Conservation (phyloP, 352 stramenopile genomes). For the Phytophthora uliginosa region DNA sequence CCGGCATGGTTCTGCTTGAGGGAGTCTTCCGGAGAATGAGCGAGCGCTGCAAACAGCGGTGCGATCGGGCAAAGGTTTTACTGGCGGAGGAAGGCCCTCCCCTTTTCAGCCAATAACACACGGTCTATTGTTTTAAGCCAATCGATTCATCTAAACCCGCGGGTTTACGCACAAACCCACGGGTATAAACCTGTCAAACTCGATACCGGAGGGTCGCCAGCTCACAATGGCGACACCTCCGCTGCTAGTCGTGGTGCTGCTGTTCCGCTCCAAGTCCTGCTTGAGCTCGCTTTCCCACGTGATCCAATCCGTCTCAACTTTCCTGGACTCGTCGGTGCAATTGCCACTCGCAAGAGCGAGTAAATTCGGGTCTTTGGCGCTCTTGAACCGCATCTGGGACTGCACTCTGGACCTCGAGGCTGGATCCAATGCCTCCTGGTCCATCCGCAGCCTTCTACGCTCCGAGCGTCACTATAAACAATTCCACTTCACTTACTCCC, state of each 20-base stretch:
- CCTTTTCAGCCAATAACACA: conserved; percentile 29
- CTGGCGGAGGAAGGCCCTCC: conserved; percentile 27
- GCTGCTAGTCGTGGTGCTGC: not conserved
- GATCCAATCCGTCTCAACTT: not conserved
- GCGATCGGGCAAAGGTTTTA: conserved; percentile 23
- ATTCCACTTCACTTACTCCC: not conserved
- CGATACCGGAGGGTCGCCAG: not conserved
- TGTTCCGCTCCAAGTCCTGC: not conserved
- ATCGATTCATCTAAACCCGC: not conserved
- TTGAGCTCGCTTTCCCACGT: not conserved
- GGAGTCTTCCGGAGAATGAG: conserved; percentile 54
- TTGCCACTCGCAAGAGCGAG: conserved; percentile 5
- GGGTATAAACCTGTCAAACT: not conserved
- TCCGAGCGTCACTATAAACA: not conserved
- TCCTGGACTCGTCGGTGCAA: conserved; percentile 4
- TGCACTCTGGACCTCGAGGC: conserved; percentile 3
- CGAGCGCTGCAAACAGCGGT: not conserved
- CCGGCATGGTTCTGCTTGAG: conserved; percentile 47
- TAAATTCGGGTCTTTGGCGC: conserved; percentile 2
- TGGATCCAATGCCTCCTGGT: not conserved
- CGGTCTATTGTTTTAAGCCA: not conserved
- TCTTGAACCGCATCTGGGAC: conserved; percentile 6
- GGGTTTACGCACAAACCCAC: conserved; percentile 4
- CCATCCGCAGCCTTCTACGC: conserved; percentile 7
- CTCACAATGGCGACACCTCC: not conserved